Evolutionary conservation across 352 stramenopile genomes (phyloP).

Genomic region (Phytophthora colocasiae): DNA sequence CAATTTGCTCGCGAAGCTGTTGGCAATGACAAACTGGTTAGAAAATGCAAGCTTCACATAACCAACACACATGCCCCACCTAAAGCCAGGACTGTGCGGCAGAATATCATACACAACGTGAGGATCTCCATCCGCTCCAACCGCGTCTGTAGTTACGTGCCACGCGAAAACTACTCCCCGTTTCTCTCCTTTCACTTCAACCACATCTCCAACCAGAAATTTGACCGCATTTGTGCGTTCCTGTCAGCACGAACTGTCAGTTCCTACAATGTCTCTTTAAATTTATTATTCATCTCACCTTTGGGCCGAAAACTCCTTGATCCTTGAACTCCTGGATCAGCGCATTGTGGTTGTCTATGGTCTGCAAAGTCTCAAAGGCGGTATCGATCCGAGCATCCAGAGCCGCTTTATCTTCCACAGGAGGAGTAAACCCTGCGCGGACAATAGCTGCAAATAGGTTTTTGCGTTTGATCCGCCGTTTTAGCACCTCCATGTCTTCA

Average conservation of each 20-base stretch:
- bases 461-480: slow-evolving; percentile 29
- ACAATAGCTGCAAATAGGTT: slow-evolving; percentile 51
- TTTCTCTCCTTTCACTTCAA: slow-evolving; percentile 61
- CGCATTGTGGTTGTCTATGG: slow-evolving; percentile 78
- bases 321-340: slow-evolving; percentile 55
- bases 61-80: slow-evolving; percentile 26
- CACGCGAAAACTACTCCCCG: slow-evolving; percentile 72
- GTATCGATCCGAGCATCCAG: slow-evolving; percentile 60
- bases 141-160: slow-evolving; percentile 40
- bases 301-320: slow-evolving; percentile 55
- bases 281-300: slow-evolving; percentile 42
- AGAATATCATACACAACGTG: slow-evolving; percentile 77
- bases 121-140: slow-evolving; percentile 43
- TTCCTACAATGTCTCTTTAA: slow-evolving; percentile 7
- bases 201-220: slow-evolving; percentile 76
- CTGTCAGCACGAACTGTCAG: slow-evolving; percentile 30
- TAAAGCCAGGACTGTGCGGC: slow-evolving; percentile 58
- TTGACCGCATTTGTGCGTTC: slow-evolving; percentile 53
- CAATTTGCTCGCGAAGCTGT: slow-evolving; percentile 60
- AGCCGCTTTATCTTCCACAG: slow-evolving; percentile 40
- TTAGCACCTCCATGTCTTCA: slow-evolving; percentile 53
- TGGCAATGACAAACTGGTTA: not conserved
- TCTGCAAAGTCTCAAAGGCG: slow-evolving; percentile 62
- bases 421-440: slow-evolving; percentile 55
- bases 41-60: not conserved